phyloP scores from a whole-genome alignment of 371 early-diverging fungal genomes.

The Mucor plumbeus region DNA sequence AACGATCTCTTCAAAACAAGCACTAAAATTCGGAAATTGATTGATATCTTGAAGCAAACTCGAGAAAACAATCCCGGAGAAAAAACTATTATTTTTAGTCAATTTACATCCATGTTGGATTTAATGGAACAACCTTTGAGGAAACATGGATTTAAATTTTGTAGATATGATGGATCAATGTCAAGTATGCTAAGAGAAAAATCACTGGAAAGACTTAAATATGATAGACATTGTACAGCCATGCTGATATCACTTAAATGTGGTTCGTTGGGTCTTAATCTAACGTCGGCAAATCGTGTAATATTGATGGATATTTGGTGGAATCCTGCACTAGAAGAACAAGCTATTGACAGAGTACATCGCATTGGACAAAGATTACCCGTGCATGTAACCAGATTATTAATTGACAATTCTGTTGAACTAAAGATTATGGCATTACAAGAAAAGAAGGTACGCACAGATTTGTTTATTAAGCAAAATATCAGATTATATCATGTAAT shows the following conservation, averaged over 20 bases:
- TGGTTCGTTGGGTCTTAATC: slow-evolving; percentile 75
- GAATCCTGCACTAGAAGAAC: slow-evolving; percentile 86
- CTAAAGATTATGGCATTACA: slow-evolving; percentile 64
- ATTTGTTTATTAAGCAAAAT: neutral
- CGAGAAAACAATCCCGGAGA: slow-evolving; percentile 39
- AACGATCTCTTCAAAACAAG: slow-evolving; percentile 35
- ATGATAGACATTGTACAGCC: slow-evolving; percentile 59
- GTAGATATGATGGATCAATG: slow-evolving; percentile 52
- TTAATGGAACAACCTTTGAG: slow-evolving; percentile 73
- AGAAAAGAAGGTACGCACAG: slow-evolving; percentile 46
- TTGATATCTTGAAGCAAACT: slow-evolving; percentile 49
- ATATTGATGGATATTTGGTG: slow-evolving; percentile 84
- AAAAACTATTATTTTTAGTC: slow-evolving; percentile 89
- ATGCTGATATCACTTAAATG: slow-evolving; percentile 75
- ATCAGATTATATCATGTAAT: neutral
- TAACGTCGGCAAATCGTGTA: slow-evolving; percentile 78
- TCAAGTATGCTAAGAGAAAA: slow-evolving; percentile 49
- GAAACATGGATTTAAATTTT: slow-evolving; percentile 64
- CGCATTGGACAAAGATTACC: slow-evolving; percentile 79
- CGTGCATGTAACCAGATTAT: slow-evolving; percentile 63
- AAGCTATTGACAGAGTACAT: slow-evolving; percentile 90
- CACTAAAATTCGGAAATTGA: slow-evolving; percentile 56
- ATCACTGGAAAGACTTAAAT: slow-evolving; percentile 51
- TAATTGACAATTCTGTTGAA: slow-evolving; percentile 65
- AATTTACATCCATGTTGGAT: slow-evolving; percentile 82